phyloP scores from a whole-genome alignment of 163 green algal species.

The Scenedesmus sp. region DNA sequence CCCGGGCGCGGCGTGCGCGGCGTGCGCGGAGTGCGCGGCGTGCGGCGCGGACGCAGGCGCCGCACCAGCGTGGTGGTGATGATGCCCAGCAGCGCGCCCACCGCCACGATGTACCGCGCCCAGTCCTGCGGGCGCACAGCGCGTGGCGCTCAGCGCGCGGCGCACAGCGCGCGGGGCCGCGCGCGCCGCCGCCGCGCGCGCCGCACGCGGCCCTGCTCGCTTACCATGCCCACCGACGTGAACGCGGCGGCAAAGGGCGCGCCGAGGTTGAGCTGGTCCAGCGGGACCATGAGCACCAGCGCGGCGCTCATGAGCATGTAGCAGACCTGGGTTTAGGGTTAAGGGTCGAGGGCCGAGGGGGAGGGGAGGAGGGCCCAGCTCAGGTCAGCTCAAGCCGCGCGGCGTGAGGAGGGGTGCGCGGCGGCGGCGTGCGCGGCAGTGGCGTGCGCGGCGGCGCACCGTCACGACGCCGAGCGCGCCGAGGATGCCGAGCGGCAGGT shows the following conservation, averaged over 20 bases:
- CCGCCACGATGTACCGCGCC: slow-evolving; percentile 65
- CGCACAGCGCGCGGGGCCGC: too few species aligned
- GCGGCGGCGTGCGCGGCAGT: too few species aligned
- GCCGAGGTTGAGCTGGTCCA: slow-evolving; percentile 60
- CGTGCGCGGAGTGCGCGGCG: slow-evolving; percentile 5
- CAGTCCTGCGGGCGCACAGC: too few species aligned
- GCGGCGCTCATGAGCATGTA: slow-evolving; percentile 73
- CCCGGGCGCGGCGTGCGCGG: background rate
- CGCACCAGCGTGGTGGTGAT: slow-evolving; percentile 44
- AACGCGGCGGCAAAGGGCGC: slow-evolving; percentile 81
- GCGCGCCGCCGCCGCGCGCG: too few species aligned
- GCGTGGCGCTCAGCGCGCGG: too few species aligned
- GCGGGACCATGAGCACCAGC: slow-evolving; percentile 58
- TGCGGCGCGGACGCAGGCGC: background rate
- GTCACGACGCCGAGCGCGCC: slow-evolving; percentile 66
- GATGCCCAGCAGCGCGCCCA: slow-evolving; percentile 71
- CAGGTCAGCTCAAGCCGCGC: too few species aligned
- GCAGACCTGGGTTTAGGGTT: too few species aligned
- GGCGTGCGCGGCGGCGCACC: too few species aligned
- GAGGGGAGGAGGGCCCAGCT: too few species aligned
- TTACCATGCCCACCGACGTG: slow-evolving; percentile 50
- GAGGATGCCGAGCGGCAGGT: slow-evolving; percentile 81
- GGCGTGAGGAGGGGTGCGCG: too few species aligned
- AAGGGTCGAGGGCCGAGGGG: too few species aligned
- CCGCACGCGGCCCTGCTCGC: too few species aligned